Base-by-base conservation (phyloP, 768 basidiomycete genomes). In the Suillus ampliporus region DNA sequence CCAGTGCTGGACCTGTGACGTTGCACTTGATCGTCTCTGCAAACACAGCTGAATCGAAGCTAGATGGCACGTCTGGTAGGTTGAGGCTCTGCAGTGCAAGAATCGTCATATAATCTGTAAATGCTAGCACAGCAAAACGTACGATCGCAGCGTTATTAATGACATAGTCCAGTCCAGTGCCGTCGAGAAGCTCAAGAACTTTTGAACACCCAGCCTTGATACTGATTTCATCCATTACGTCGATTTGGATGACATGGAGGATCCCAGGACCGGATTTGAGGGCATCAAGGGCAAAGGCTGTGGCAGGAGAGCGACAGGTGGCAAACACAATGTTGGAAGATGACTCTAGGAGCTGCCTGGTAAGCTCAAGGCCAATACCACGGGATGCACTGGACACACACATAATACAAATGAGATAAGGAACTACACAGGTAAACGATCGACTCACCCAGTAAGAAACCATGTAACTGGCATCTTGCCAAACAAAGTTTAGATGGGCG, bases 91-190 rank as follows among this genome's bases (percentile, higher is more conserved):
- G 50, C 52, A 37, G 26, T 43, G 31, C n/a, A 14, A 47, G 37
- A 40, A 38, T 41, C 47, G 23, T 23, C n/a, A 60, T 59, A 21
- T n/a, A 17, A 44, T 19, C 37, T 41, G 21, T 38, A 23, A 61
- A 26, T n/a, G 47, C 23, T 11, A 28, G 43, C 28, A 26, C n/a
- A 21, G 9, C 41, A 60, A 9, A 8, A 72, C 79, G 57, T 59
- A 79, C 78, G 46, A 77, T 70, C 1, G 69, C 78, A n/a, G 79
- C 77, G 54, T 79, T 79, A 69, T 80, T 81, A 58, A 77, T 61
- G 26, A 78, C 65, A 46, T 76, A 79, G 67, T 80, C 76, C n/a
- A 78, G 60, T 5, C 76, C 74, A 17, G 23, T 37, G 41, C 65
- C 66, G 4, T 67, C 72, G 15, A 80, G 64, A 23, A 76, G 61